Evolutionary conservation across 2,329 filamentous ascomycete species (phyloP).

Genomic region (Fusarium scirpi): DNA sequence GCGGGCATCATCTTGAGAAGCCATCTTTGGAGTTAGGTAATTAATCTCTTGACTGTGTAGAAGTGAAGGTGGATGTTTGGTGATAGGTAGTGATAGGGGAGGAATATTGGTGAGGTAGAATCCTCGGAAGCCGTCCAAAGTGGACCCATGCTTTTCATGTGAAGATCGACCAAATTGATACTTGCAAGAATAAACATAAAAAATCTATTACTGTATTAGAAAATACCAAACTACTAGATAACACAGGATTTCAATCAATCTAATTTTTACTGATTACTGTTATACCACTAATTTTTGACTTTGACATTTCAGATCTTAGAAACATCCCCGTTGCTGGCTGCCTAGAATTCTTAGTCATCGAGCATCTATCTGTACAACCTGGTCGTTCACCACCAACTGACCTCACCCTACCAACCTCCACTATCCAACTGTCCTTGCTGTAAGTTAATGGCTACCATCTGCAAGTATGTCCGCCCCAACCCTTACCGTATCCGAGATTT

Average conservation of each 20-base stretch:
- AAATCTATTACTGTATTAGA: not conserved
- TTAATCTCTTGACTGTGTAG: not conserved
- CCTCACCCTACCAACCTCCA: not conserved
- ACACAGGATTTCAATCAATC: not conserved
- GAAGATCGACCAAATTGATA: not conserved
- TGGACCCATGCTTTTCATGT: conserved; percentile 32
- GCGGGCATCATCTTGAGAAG: conserved; percentile 47
- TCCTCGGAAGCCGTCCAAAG: conserved; percentile 35
- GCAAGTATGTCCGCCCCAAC: not conserved
- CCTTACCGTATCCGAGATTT: not conserved
- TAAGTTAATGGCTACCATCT: not conserved
- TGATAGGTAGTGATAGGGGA: not conserved
- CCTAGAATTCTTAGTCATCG: not conserved
- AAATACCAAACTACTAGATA: not conserved
- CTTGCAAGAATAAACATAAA: not conserved
- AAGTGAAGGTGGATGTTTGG: not conserved
- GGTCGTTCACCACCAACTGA: not conserved
- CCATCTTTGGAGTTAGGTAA: conserved; percentile 27
- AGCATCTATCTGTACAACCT: not conserved
- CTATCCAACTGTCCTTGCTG: not conserved
- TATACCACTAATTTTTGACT: not conserved
- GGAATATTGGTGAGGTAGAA: not conserved
- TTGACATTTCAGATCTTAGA: not conserved
- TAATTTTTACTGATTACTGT: not conserved
- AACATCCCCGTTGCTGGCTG: not conserved